These are phyloP conservation scores for Amaranthus cruentus DNA, from an alignment of 148 eudicot species.

Conservation along the genomic window DNA sequence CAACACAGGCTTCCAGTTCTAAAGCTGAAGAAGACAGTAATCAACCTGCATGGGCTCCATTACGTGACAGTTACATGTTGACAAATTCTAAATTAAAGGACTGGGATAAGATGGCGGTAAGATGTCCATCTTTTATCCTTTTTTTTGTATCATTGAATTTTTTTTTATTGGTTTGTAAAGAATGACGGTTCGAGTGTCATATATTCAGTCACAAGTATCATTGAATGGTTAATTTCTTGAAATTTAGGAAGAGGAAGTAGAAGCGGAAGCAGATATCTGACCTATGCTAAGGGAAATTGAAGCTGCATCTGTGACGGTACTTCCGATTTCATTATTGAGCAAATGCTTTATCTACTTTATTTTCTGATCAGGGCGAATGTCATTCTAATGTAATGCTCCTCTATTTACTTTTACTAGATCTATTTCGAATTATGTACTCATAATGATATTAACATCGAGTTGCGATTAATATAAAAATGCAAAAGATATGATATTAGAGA, in stretches of 20 bases:
- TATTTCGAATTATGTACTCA: too few relatives aligned
- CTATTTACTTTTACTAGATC: too few relatives aligned
- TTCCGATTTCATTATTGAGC: too few relatives aligned
- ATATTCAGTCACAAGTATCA: not conserved
- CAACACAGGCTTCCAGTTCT: constrained; percentile 43
- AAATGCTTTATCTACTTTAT: fast-evolving
- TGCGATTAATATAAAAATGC: too few relatives aligned
- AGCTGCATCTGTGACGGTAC: not conserved
- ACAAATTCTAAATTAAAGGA: constrained; percentile 86
- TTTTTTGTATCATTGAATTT: not conserved
- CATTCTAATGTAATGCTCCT: too few relatives aligned
- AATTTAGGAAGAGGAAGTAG: constrained; percentile 1
- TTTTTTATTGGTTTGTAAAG: not conserved
- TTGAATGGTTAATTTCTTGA: constrained; percentile 1
- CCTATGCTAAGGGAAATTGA: not conserved
- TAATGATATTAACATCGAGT: too few relatives aligned
- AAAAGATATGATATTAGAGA: too few relatives aligned
- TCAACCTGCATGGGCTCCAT: constrained; percentile 89
- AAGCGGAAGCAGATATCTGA: constrained; percentile 10
- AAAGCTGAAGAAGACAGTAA: constrained; percentile 32
- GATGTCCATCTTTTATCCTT: not conserved
- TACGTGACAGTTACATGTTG: constrained; percentile 84
- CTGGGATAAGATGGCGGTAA: constrained; percentile 88
- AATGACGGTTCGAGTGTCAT: not conserved
- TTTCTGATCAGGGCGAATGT: too few relatives aligned